Evolutionary conservation across 2,329 filamentous ascomycete genomes (phyloP), one percentile per base, ranked within the genome.

Genomic region (Podosphaera aphanis): DNA sequence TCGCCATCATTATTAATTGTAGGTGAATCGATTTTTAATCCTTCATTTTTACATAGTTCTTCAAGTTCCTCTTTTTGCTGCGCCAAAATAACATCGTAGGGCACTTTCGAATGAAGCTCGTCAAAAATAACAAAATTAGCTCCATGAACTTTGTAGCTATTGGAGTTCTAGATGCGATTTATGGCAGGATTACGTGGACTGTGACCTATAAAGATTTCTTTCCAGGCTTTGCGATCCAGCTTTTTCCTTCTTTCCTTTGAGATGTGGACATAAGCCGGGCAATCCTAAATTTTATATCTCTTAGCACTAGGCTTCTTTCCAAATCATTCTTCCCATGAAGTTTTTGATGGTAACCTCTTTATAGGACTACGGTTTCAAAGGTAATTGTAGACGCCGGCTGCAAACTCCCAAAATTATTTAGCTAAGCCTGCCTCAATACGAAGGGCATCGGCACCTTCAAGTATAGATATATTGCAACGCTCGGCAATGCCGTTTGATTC

Each of bases 211-310:
- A 43, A 43, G 18, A 43, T 35, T 33, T 25, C 41, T 20, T 43
- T 35, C 41, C 41, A 43, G 5, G 41, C 41, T 20, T 35, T 43
- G 20, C n/a, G 41, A 27, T 21, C 20, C 23, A 43, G 18, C 31
- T 43, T 43, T 27, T 43, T 43, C 33, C 41, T 43, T 35, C 31
- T 43, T 18, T 43, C 41, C 31, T 33, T 21, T 15, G 41, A 25
- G 18, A 43, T 43, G 18, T 43, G 29, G 10, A 43, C 41, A 19
- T 35, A 43, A 20, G 41, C 41, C 18, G 41, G 41, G 23, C 25
- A 43, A 31, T 16, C 41, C 25, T n/a, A 43, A 33, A 43, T 15
- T 35, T 43, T 43, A 13, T 35, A 43, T 27, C 29, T n/a, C 20
- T 20, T 20, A 19, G 41, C 41, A 23, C 41, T 43, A 31, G 41